phyloP scores from a whole-genome alignment of 495 filamentous ascomycete genomes.

The Thermochaetoides thermophila region DNA sequence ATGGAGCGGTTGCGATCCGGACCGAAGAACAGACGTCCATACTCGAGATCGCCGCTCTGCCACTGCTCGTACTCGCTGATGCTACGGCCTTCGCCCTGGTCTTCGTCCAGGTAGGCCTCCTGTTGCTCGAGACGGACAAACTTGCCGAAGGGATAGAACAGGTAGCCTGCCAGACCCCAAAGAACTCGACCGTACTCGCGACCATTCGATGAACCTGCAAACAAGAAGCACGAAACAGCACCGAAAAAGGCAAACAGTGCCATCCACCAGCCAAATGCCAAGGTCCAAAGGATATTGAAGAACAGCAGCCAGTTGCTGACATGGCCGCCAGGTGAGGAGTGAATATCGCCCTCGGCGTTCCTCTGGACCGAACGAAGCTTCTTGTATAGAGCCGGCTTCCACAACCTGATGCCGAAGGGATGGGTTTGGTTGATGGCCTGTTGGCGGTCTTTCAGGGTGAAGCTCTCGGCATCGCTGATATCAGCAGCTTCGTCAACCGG shows the following conservation, averaged over 20 bases:
- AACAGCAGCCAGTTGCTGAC: conserved; percentile 71
- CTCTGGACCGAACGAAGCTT: conserved; percentile 92
- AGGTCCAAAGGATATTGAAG: conserved; percentile 81
- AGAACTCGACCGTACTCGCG: conserved; percentile 78
- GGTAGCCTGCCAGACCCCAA: conserved; percentile 67
- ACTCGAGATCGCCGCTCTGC: conserved; percentile 94
- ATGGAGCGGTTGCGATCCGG: conserved; percentile 65
- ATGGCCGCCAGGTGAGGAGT: conserved; percentile 80
- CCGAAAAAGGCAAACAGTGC: conserved; percentile 58
- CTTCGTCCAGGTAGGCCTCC: conserved; percentile 87
- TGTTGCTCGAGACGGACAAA: conserved; percentile 88
- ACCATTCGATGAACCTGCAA: conserved; percentile 65
- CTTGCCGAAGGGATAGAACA: conserved; percentile 93
- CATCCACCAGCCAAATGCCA: conserved; percentile 97
- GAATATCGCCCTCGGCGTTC: conserved; percentile 92
- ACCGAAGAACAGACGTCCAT: conserved; percentile 90
- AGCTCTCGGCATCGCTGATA: conserved; percentile 67
- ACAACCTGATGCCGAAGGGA: conserved; percentile 95
- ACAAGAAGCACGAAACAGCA: conserved; percentile 61
- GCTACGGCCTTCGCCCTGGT: conserved; percentile 96
- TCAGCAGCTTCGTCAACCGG: conserved; percentile 41
- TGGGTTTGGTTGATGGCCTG: conserved; percentile 98
- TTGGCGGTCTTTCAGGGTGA: conserved; percentile 81
- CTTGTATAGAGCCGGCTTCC: conserved; percentile 98
- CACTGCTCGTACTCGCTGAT: conserved; percentile 99